Evolutionary conservation across 371 early-diverging fungal species (phyloP), one percentile per base, ranked within the genome.

Genomic region (Mortierella sp.): DNA sequence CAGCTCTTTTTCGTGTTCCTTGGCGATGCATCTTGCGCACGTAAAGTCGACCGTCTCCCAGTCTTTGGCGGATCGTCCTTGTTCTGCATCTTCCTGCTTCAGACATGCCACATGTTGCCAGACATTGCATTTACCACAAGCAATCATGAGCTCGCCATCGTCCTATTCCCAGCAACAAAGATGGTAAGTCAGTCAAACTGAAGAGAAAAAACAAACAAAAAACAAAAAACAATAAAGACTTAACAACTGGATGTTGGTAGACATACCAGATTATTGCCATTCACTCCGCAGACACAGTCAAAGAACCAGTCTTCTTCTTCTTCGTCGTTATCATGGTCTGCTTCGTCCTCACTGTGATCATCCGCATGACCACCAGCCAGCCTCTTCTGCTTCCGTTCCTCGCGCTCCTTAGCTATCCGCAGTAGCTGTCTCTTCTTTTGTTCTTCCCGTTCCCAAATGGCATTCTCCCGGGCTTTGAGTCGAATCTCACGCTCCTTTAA

Each of bases 101-200:
- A 90, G 79, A 51, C 92, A 91, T 9, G 69, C 75, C 26, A 92
- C 88, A 75, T 92, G 93, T 50, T 88, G 88, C 93, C 93, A 92
- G 0, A 81, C 83, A 26, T 82, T 82, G 71, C 93, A 92, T 24
- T 78, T 72, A 15, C 83, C 89, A 50, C 93, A 92, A 1, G 90
- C 90, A 59, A 91, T 87, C 89, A 92, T 87, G 0, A 90, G 87
- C 28, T 80, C 81, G n/a, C 92, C 93, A 80, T 92, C 92, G 65
- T 88, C 88, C 87, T 87, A 78, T 6, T 7, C 37, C 24, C 19
- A 7, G 3, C 6, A 0, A 24, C 41, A 24, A 15, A 14, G 24
- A 39, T 14, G 34, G n/a, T n/a, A n/a, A n/a, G n/a, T n/a, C n/a
- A n/a, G n/a, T n/a, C n/a, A n/a, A n/a, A n/a, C n/a, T n/a, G n/a